Evolutionary conservation across 1,139 yeast species (phyloP), one percentile per base, ranked within the genome.

Genomic region (Tardiomyces digboiensis): DNA sequence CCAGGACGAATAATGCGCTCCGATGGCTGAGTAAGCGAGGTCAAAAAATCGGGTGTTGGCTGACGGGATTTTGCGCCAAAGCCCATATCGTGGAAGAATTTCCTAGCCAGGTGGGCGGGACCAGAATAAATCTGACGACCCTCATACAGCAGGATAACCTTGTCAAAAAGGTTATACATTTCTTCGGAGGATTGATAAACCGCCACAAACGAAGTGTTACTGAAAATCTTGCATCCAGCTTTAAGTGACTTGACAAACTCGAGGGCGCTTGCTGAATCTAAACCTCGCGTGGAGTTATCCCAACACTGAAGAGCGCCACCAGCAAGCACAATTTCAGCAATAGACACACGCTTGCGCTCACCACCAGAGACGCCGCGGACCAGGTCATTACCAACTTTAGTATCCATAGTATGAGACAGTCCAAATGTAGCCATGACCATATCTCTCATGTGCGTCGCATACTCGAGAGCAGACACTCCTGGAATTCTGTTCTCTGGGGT

Each of bases 361-460:
- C 93, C 93, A 55, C 93, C 93, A 39, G 89, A 81, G 29, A 83
- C 85, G 63, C 93, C 93, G 56, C 89, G 74, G 39, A 82, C 74
- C 46, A 72, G 75, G 55, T 82, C 86, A 57, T 78, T 74, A 46
- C 89, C 89, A 29, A 82, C 88, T 52, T 75, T 73, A 22, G 88
- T 80, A 58, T 80, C 71, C 49, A 74, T 70, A n/a, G 85, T 80
- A 55, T 81, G 87, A 38, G 74, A 65, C 41, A 82, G 67, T 52
- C 89, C 89, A 57, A 76, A 82, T 19, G 81, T 78, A 18, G 89
- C 86, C 85, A 81, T 80, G 48, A 72, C 71, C 19, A 82, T 83
- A 38, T 77, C 76, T 2, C 87, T 71, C 68, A 79, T 65, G 58
- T 80, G 82, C 36, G 66, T 62, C 13, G 87, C 83, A 60, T 75